These are phyloP conservation scores for Hypoxylon sp. DNA, from an alignment of 2,329 filamentous ascomycete species.

Conservation along the genomic window DNA sequence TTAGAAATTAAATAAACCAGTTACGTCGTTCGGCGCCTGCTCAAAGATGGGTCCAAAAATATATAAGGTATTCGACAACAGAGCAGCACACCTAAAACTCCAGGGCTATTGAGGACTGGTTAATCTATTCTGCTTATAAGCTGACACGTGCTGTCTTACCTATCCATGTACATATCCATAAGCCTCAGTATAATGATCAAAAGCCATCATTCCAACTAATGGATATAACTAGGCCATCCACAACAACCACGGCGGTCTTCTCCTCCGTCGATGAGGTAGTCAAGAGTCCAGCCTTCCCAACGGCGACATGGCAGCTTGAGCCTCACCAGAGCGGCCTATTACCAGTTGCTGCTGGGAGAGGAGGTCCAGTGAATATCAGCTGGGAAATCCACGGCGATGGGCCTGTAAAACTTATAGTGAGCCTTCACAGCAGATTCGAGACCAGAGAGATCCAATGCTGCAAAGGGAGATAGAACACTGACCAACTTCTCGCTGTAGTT, in stretches of 20 bases:
- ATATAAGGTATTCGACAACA: neutral
- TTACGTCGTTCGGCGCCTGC: neutral
- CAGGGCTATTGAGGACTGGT: no score
- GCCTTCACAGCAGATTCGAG: constrained; percentile 52
- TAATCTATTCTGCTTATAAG: neutral
- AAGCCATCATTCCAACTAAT: constrained; percentile 1
- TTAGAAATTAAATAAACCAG: no score
- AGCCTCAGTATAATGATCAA: neutral
- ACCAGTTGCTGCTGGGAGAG: constrained; percentile 74
- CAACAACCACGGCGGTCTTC: constrained; percentile 22
- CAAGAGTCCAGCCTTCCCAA: constrained; percentile 73
- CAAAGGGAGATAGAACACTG: constrained; percentile 3
- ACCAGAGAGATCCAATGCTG: neutral
- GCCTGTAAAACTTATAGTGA: constrained; percentile 77
- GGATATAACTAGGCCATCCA: constrained; percentile 13
- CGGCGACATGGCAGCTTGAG: constrained; percentile 76
- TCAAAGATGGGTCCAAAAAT: neutral
- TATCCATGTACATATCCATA: constrained; percentile 3
- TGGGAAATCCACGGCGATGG: constrained; percentile 86
- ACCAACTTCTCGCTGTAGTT: constrained; percentile 61
- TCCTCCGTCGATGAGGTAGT: constrained; percentile 47
- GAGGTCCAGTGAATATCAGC: constrained; percentile 79
- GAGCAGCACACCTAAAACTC: no score
- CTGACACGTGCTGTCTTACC: neutral
- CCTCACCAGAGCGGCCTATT: constrained; percentile 71